Conservation (phyloP, 2,329 filamentous ascomycete species). For the Catunica adiposa region DNA sequence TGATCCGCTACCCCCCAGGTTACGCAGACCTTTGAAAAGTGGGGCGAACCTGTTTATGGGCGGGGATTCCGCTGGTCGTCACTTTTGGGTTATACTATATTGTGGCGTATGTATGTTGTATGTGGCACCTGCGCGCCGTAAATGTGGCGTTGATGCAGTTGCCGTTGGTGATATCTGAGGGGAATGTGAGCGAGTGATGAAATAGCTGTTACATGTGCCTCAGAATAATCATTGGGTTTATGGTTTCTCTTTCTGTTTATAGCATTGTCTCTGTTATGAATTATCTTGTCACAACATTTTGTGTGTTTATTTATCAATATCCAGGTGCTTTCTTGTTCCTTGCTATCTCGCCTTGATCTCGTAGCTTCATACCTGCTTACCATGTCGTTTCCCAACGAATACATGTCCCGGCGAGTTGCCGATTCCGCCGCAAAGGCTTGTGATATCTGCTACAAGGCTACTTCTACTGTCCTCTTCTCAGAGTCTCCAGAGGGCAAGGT, state of each 20-base stretch:
- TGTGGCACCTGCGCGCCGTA: not conserved
- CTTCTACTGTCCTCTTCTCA: slow-evolving; percentile 64
- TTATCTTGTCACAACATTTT: too few species aligned
- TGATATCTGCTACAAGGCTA: slow-evolving; percentile 81
- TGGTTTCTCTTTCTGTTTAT: too few species aligned
- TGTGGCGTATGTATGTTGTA: not conserved
- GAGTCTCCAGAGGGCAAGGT: slow-evolving; percentile 13
- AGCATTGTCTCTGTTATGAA: too few species aligned
- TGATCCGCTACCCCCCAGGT: not conserved
- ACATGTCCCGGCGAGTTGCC: slow-evolving; percentile 72
- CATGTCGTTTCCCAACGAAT: slow-evolving; percentile 57
- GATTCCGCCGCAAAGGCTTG: slow-evolving; percentile 72
- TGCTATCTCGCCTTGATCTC: not conserved
- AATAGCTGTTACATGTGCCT: too few species aligned
- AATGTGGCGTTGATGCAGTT: not conserved
- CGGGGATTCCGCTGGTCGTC: not conserved
- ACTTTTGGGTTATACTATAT: slow-evolving; percentile 5
- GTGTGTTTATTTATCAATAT: not conserved
- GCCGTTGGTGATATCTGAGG: too few species aligned
- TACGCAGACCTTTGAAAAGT: not conserved
- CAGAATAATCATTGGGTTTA: too few species aligned
- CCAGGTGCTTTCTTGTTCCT: not conserved
- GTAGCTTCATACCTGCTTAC: not conserved
- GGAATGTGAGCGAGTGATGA: too few species aligned
- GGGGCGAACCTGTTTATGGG: not conserved